Evolutionary conservation across 1,284 basidiomycete genomes (phyloP).

Genomic region (Vanrija sp.): DNA sequence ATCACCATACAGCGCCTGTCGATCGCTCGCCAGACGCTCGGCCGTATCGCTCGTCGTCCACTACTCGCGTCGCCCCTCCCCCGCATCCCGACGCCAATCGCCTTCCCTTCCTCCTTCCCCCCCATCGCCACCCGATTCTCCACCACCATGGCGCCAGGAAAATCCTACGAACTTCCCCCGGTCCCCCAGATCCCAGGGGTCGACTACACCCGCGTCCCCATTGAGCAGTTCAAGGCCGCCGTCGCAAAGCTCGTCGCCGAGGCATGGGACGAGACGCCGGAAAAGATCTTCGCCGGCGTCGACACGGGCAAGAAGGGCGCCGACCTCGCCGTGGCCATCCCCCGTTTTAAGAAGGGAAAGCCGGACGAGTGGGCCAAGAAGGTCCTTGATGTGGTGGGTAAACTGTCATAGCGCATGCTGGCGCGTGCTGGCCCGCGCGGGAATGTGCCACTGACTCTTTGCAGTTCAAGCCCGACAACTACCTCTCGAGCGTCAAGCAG

Average conservation of each 20-base stretch:
- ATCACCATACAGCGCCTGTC: no score
- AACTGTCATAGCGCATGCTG: not conserved
- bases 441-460: constrained; percentile 51
- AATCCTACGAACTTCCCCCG: constrained; percentile 32
- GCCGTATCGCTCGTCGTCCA: no score
- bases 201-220: constrained; percentile 64
- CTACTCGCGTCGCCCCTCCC: no score
- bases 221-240: constrained; percentile 81
- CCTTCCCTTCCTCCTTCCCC: not conserved
- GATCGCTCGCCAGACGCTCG: no score
- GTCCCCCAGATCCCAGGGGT: constrained; percentile 61
- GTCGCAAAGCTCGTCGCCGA: constrained; percentile 74
- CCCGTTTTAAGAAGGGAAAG: constrained; percentile 80
- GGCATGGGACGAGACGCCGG: constrained; percentile 63
- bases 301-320: constrained; percentile 84
- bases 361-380: constrained; percentile 74
- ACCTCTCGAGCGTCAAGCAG: constrained; percentile 56
- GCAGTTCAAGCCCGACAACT: constrained; percentile 53
- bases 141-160: not conserved
- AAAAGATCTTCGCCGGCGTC: constrained; percentile 75
- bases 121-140: not conserved
- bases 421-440: not conserved
- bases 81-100: not conserved
- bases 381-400: constrained; percentile 67
- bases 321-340: constrained; percentile 88